phyloP scores from a whole-genome alignment of 164 flowering plant genomes.

The Amborella trichopoda region DNA sequence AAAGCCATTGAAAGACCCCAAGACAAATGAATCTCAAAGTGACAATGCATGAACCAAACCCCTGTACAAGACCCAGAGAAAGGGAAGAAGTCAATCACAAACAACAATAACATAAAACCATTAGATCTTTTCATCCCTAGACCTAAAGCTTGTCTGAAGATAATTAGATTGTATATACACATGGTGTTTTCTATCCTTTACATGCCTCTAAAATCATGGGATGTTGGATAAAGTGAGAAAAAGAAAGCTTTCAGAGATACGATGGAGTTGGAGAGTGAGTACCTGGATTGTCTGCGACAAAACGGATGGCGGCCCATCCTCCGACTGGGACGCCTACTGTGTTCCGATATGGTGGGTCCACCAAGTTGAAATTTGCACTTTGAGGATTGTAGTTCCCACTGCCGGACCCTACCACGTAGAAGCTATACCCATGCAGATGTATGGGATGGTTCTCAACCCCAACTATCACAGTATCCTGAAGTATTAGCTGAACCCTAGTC shows the following conservation, averaged over 20 bases:
- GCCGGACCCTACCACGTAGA: slow-evolving; percentile 59
- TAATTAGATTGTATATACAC: too few species aligned
- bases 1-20: slow-evolving; percentile 63
- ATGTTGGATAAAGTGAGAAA: too few species aligned
- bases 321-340: slow-evolving; percentile 67
- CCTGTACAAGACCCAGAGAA: too few species aligned
- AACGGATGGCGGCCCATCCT: slow-evolving; percentile 74
- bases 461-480: slow-evolving; percentile 59
- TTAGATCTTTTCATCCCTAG: too few species aligned
- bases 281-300: slow-evolving; percentile 74
- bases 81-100: too few species aligned
- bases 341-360: slow-evolving; percentile 61
- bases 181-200: too few species aligned
- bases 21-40: slow-evolving; percentile 52
- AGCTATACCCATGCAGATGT: slow-evolving; percentile 66
- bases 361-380: slow-evolving; percentile 35
- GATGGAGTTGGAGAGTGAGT: not conserved
- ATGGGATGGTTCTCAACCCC: slow-evolving; percentile 62
- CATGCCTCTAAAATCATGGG: too few species aligned
- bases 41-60: slow-evolving; percentile 72
- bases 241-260: too few species aligned
- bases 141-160: too few species aligned
- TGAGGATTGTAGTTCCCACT: slow-evolving; percentile 42
- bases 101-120: too few species aligned
- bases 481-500: slow-evolving; percentile 39